These are phyloP conservation scores for Gaeumannomyces tritici DNA, from an alignment of 2,329 filamentous ascomycete species.

Conservation along the genomic window DNA sequence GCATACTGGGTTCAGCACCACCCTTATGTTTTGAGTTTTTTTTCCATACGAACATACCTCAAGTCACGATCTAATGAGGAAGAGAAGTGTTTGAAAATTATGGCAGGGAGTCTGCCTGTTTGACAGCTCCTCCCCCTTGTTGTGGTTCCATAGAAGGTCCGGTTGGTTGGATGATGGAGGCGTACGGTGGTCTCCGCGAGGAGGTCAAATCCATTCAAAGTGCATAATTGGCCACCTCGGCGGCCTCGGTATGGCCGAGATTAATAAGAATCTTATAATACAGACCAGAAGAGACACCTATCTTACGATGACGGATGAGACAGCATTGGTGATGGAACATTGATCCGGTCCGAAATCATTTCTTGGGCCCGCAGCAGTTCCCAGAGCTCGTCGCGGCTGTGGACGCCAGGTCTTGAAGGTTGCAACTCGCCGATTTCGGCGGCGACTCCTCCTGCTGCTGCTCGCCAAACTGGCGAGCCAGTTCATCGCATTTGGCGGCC, in stretches of 20 bases:
- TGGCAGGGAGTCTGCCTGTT: background rate
- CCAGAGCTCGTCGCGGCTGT: conserved; percentile 33
- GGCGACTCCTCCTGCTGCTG: conserved; percentile 26
- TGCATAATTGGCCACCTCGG: background rate
- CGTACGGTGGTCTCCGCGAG: background rate
- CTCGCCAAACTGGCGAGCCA: conserved; percentile 49
- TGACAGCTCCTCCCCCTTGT: background rate
- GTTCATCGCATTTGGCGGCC: conserved; percentile 51
- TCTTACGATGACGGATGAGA: background rate
- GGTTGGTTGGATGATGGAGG: background rate
- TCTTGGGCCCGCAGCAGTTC: conserved; percentile 45
- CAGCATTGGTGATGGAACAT: background rate
- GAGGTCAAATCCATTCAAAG: background rate
- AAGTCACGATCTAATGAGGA: background rate
- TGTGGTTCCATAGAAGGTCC: background rate
- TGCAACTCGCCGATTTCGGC: conserved; percentile 17
- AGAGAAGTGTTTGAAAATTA: background rate
- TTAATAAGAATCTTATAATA: conserved; percentile 7
- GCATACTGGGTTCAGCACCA: background rate
- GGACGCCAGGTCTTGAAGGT: conserved; percentile 34
- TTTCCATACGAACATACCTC: background rate
- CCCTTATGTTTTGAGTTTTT: background rate
- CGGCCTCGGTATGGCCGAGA: background rate
- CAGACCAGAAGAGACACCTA: conserved; percentile 9
- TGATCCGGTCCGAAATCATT: background rate